Conservation (phyloP, 331 rosid genomes). For the Arachis monticola region DNA sequence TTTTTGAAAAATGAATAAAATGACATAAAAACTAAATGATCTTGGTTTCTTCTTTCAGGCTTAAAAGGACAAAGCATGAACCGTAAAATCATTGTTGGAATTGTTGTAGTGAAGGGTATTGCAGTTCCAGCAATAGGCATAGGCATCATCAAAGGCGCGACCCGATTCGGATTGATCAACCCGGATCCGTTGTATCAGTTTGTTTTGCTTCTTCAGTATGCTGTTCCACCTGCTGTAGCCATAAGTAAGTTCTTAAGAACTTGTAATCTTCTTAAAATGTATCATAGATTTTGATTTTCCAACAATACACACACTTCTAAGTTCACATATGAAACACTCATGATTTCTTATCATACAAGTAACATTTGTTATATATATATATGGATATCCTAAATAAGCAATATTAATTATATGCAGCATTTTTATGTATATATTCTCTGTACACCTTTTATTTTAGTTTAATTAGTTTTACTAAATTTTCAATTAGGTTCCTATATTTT, state of each 20-base stretch:
- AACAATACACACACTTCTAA: no score
- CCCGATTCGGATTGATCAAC: constrained; percentile 21
- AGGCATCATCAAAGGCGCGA: constrained; percentile 35
- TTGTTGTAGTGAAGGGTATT: constrained; percentile 29
- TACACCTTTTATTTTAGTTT: no score
- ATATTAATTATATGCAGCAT: no score
- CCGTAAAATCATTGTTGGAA: constrained; percentile 34
- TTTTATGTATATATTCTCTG: no score
- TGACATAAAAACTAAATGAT: background rate
- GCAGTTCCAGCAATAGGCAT: constrained; percentile 44
- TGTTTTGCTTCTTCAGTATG: constrained; percentile 40
- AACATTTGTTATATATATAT: no score
- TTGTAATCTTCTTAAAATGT: no score
- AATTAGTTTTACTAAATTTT: no score
- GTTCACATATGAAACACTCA: no score
- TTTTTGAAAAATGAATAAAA: constrained; percentile 6
- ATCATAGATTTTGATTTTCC: no score
- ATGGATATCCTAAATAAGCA: no score
- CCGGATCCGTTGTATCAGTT: constrained; percentile 43
- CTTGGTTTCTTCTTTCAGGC: constrained; percentile 27
- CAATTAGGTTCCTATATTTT: no score
- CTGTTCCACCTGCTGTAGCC: constrained; percentile 37
- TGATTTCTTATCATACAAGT: no score
- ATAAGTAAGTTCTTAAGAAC: constrained; percentile 32
- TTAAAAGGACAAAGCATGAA: constrained; percentile 30